These are phyloP conservation scores for Moesziomyces sp. DNA, from an alignment of 1,284 basidiomycete genomes.

Conservation along the genomic window DNA sequence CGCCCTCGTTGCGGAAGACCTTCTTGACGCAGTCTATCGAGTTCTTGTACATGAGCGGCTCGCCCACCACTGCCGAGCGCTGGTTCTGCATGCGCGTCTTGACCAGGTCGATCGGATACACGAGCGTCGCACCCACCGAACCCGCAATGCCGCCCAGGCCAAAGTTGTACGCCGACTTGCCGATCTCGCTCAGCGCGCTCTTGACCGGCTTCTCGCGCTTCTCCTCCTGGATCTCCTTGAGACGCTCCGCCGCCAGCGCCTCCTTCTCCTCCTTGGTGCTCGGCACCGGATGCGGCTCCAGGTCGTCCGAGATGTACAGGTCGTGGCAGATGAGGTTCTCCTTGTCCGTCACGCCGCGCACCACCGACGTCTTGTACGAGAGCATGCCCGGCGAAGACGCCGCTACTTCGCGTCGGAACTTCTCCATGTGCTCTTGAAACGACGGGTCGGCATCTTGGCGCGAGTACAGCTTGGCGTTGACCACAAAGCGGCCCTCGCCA, in stretches of 20 bases:
- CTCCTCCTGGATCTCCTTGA: conserved; percentile 35
- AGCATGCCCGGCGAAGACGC: conserved; percentile 61
- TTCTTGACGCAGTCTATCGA: conserved; percentile 85
- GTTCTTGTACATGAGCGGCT: conserved; percentile 67
- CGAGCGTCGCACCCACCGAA: conserved; percentile 86
- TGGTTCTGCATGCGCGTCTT: conserved; percentile 94
- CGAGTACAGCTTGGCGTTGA: conserved; percentile 60
- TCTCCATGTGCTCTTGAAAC: conserved; percentile 57
- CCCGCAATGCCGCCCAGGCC: conserved; percentile 90
- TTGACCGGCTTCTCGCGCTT: conserved; percentile 44
- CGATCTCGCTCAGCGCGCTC: conserved; percentile 38
- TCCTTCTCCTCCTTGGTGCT: conserved; percentile 14
- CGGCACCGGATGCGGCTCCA: conserved; percentile 56
- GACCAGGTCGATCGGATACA: conserved; percentile 94
- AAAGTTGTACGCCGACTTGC: conserved; percentile 80
- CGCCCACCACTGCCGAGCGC: conserved; percentile 65
- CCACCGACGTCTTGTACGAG: conserved; percentile 59
- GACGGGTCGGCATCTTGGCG: conserved; percentile 55
- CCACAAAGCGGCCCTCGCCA: conserved; percentile 60
- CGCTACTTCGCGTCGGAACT: conserved; percentile 56
- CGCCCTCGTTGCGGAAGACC: conserved; percentile 92
- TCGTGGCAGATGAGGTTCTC: conserved; percentile 63
- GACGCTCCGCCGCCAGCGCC: conserved; percentile 22
- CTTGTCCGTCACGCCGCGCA: conserved; percentile 47
- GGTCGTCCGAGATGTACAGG: conserved; percentile 59